Evolutionary conservation across 139 green algal species (phyloP).

Genomic region (Zygnema circumcarinatum): DNA sequence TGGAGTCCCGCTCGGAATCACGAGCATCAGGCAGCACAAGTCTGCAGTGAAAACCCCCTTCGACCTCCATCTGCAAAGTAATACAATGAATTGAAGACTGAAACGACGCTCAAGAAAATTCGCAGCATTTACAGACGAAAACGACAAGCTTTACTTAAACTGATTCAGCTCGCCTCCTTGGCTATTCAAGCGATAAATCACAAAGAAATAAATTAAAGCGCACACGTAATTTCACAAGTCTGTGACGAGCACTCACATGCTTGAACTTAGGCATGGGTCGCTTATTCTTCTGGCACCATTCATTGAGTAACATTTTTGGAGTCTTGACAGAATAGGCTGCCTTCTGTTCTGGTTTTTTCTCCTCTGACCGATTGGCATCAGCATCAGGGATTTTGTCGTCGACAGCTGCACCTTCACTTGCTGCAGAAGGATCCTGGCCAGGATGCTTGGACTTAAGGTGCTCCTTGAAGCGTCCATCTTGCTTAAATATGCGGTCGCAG

Average conservation of each 20-base stretch:
- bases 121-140: not conserved
- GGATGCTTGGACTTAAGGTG: conserved; percentile 63
- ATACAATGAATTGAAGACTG: conserved; percentile 4
- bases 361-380: not conserved
- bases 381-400: not conserved
- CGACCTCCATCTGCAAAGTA: conserved; percentile 46
- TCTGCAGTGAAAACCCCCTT: conserved; percentile 52
- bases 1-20: conserved; percentile 47
- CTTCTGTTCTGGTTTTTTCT: conserved; percentile 9
- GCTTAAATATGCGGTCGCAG: conserved; percentile 65
- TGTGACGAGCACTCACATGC: conserved; percentile 43
- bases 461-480: conserved; percentile 62
- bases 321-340: conserved; percentile 54
- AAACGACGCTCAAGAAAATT: conserved; percentile 6
- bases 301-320: conserved; percentile 56
- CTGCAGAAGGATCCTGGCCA: conserved; percentile 31
- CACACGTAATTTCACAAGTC: too few relatives aligned
- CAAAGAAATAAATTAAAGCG: too few relatives aligned
- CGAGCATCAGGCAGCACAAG: conserved; percentile 52
- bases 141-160: not conserved
- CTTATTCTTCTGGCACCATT: conserved; percentile 65
- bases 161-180: not conserved
- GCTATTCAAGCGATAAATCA: conserved; percentile 6
- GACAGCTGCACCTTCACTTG: not conserved
- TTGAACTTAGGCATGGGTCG: conserved; percentile 54